Evolutionary conservation across 805 yeast genomes (phyloP), one percentile per base, ranked within the genome.

Genomic region (Kuraishia ogatae): DNA sequence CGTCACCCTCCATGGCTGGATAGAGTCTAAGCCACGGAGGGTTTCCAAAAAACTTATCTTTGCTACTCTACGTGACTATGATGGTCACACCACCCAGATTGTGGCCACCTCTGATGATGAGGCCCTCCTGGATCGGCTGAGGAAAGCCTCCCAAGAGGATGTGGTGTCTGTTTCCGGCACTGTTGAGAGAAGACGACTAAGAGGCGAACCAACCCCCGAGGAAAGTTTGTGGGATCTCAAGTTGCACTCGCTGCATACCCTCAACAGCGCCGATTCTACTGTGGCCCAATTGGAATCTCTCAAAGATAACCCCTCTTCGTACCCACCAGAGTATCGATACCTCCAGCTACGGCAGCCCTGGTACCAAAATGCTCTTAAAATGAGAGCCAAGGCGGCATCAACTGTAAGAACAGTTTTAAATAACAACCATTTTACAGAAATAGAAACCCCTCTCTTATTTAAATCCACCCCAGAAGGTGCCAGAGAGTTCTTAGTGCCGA

Each of bases 391-490:
- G 51, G 81, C 84, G 1, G 79, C 89, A 0, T 66, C 71, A 22
- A 59, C 72, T 17, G 72, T 76, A 21, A 67, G 82, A 26, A 47
- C 58, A 0, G 66, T 66, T 2, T 64, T 78, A 24, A 75, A 75
- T 48, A 54, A 61, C 0, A 61, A 69, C 20, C 71, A 70, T 1
- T 94, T 94, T 67, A 79, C 80, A 0, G 98, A 94, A 64, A 78
- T 94, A 28, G 99, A 93, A 66, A 94, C 99, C 0, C 99, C 99
- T 1, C 67, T 93, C 6, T 71, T 94, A 28, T 94, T 94, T 76
- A 92, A 94, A 65, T 88, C 97, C 1, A 94, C 99, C 0, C 99
- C 99, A 0, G 99, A 94, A 69, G 99, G 99, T 17, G 99, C 99
- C 1, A 77, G 96, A 46, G 99, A 94, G 69, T 94, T 93, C 66